A percentile compares a stretch with the other conserved stretches of the same genome.
phyloP scores from a whole-genome alignment of 2,329 filamentous ascomycete genomes.

The Apiospora kogelbergensis region DNA sequence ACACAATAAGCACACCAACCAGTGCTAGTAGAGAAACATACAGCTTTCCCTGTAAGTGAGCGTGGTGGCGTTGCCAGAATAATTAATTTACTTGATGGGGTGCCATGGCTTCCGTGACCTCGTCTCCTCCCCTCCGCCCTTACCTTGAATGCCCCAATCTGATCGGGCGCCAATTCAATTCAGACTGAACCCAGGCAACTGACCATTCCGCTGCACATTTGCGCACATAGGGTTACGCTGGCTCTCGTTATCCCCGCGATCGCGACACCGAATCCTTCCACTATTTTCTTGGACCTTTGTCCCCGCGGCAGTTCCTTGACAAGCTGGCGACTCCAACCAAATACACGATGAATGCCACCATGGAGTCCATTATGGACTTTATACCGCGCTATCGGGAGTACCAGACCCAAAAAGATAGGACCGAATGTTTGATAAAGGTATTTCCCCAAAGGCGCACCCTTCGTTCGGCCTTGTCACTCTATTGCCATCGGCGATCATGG shows the following conservation, averaged over 20 bases:
- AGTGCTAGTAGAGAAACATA: not conserved
- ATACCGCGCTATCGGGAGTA: conserved; percentile 46
- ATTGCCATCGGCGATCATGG: not conserved
- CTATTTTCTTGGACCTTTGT: not conserved
- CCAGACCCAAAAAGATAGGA: conserved; percentile 40
- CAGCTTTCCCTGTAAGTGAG: conserved; percentile 3
- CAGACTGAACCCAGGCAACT: not conserved
- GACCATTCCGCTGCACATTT: not conserved
- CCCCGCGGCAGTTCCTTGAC: not conserved
- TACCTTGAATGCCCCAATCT: not conserved
- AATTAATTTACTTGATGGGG: not conserved
- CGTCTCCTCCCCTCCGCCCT: not conserved
- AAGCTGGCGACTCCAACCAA: not conserved
- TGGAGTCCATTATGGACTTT: conserved; percentile 42
- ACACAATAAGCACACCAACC: not conserved
- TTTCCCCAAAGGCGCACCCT: not conserved
- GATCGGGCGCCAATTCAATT: not conserved
- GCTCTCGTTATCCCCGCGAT: not conserved
- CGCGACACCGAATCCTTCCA: not conserved
- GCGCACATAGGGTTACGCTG: not conserved
- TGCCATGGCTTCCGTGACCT: not conserved
- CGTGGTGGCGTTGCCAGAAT: not conserved
- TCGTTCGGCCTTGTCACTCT: not conserved
- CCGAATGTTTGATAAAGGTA: conserved; percentile 49
- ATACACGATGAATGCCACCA: conserved; percentile 19